Evolutionary conservation across 73 alveolate genomes (phyloP), one percentile per base, ranked within the genome.

Genomic region (Paramecium caudatum): DNA sequence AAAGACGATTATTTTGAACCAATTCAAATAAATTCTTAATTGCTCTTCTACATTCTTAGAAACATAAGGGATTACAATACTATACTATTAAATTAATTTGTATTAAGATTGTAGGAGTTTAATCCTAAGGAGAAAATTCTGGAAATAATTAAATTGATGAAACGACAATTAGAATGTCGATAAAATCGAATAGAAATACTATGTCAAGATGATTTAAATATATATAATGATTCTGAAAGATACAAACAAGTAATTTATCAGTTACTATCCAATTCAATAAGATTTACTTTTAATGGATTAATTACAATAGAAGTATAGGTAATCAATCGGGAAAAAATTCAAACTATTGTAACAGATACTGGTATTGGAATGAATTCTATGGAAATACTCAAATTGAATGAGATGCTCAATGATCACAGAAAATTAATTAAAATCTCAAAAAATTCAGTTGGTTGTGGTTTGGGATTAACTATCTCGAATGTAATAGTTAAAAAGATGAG

Each of bases 381-480:
- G 32, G 88, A 74, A 43, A 16, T 30, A 9, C 4, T 39, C 30
- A 74, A 45, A 74, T 21, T 74, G n/a, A 41, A 8, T 74, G 88
- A 74, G 12, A 19, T 74, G 62, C 43, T 74, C 36, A 39, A 74
- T 21, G 88, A 74, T n/a, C 19, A 21, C 21, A 74, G 19, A 45
- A 74, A 36, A 65, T 17, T 74, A 25, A 15, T 74, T 4, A 74
- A 43, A 19, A 43, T 74, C 0, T 74, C 88, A 19, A 15, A 30
- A 3, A 36, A 74, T 19, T 74, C 88, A 3, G 88, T 74, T 41
- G 88, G 88, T 37, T 74, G 69, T 74, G 88, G 88, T 13, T 45
- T 74, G 10, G 88, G 88, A 39, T 23, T 74, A 16, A 27, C 47
- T 21, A 74, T 74, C 8, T 74, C 88, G 8, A 74, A 74, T 74